A percentile compares a stretch with the other conserved stretches of the same genome.
These are phyloP conservation scores for Paecilomyces sp. DNA, from an alignment of 2,329 filamentous ascomycete genomes.

Conservation along the genomic window DNA sequence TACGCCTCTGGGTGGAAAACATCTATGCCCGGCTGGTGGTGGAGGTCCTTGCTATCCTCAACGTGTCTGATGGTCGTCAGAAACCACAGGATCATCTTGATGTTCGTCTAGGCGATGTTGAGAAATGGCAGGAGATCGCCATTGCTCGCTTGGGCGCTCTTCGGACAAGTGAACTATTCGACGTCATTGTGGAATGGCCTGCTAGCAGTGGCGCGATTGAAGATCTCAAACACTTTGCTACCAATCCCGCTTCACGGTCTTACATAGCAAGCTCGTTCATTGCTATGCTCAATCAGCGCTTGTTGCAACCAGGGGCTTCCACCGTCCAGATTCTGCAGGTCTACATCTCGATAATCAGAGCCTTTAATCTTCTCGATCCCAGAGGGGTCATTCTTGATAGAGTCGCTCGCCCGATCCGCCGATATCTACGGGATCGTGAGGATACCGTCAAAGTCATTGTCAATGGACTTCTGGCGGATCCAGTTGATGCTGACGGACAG, in stretches of 20 bases:
- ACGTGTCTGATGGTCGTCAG: slow-evolving; percentile 15
- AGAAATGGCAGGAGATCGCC: slow-evolving; percentile 51
- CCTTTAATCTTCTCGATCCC: slow-evolving; percentile 56
- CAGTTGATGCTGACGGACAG: slow-evolving; percentile 32
- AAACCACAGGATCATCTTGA: slow-evolving; percentile 18
- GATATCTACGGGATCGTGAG: slow-evolving; percentile 57
- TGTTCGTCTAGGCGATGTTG: slow-evolving; percentile 36
- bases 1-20: slow-evolving; percentile 51
- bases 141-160: slow-evolving; percentile 49
- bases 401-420: slow-evolving; percentile 57
- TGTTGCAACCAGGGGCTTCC: slow-evolving; percentile 58
- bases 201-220: slow-evolving; percentile 52
- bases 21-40: slow-evolving; percentile 47
- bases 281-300: slow-evolving; percentile 44
- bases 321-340: slow-evolving; percentile 61
- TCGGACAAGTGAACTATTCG: slow-evolving; percentile 52
- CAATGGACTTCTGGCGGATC: slow-evolving; percentile 53
- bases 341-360: slow-evolving; percentile 60
- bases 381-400: slow-evolving; percentile 60
- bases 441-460: slow-evolving; percentile 62
- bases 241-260: slow-evolving; percentile 46
- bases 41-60: slow-evolving; percentile 39
- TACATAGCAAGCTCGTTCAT: slow-evolving; percentile 50
- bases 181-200: slow-evolving; percentile 57
- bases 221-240: slow-evolving; percentile 53